Conservation (phyloP, 352 stramenopile genomes). For the Phytophthora fragariae region DNA sequence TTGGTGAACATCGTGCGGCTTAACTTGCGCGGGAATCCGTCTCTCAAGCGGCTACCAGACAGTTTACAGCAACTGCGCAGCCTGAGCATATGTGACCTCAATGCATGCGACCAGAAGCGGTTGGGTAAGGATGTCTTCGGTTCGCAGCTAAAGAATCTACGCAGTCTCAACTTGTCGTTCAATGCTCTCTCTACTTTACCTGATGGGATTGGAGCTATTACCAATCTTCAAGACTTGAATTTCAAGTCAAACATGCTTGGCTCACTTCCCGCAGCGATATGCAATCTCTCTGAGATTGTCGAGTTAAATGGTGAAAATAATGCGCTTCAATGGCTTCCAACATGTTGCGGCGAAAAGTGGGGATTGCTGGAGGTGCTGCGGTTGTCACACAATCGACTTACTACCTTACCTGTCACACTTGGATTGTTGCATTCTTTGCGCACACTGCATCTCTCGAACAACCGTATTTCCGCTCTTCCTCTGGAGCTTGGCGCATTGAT, state of each 20-base stretch:
- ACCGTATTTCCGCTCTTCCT: constrained; percentile 50
- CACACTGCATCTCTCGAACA: constrained; percentile 48
- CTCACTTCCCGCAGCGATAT: constrained; percentile 37
- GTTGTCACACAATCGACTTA: constrained; percentile 59
- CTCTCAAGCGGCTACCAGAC: constrained; percentile 50
- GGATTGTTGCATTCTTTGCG: constrained; percentile 48
- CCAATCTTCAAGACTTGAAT: constrained; percentile 54
- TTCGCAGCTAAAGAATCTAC: constrained; percentile 34
- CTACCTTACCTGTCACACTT: constrained; percentile 49
- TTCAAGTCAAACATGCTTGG: constrained; percentile 48
- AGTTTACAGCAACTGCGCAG: constrained; percentile 49
- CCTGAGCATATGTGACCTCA: constrained; percentile 52
- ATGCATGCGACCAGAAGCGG: constrained; percentile 57
- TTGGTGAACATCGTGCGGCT: constrained; percentile 50
- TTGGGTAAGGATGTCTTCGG: constrained; percentile 63
- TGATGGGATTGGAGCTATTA: constrained; percentile 46
- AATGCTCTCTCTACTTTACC: constrained; percentile 55
- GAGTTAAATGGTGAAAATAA: constrained; percentile 51
- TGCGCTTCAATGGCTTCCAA: constrained; percentile 45
- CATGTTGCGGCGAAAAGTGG: constrained; percentile 36
- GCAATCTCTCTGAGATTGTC: constrained; percentile 43
- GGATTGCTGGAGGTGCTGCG: constrained; percentile 41
- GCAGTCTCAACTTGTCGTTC: constrained; percentile 52
- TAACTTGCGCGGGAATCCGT: constrained; percentile 47
- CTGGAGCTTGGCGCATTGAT: constrained; percentile 63